Evolutionary conservation across 2,329 filamentous ascomycete genomes (phyloP).

Genomic region (Graphium sp.): DNA sequence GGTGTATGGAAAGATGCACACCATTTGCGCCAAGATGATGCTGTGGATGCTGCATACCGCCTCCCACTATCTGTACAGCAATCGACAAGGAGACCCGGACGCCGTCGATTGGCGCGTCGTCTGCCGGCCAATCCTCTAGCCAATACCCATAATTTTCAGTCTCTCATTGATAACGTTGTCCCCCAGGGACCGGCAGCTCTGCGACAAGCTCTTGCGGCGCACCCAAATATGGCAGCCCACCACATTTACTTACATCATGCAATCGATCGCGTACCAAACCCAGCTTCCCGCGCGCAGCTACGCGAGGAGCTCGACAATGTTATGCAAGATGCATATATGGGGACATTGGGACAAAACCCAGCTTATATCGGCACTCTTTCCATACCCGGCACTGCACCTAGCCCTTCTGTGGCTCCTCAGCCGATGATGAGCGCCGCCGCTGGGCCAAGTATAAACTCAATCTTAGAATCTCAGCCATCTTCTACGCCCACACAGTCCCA

Average conservation of each 20-base stretch:
- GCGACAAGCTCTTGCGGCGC: slow-evolving; percentile 23
- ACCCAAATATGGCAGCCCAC: slow-evolving; percentile 30
- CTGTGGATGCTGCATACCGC: slow-evolving; percentile 29
- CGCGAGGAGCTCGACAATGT: slow-evolving; percentile 30
- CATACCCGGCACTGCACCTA: too few species aligned
- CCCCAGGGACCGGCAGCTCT: slow-evolving; percentile 30
- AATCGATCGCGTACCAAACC: slow-evolving; percentile 33
- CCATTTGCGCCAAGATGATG: slow-evolving; percentile 58
- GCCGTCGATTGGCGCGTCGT: not conserved
- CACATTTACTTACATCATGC: slow-evolving; percentile 28
- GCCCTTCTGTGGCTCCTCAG: too few species aligned
- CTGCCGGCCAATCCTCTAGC: not conserved
- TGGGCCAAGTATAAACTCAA: too few species aligned
- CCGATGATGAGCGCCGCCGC: too few species aligned
- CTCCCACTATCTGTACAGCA: slow-evolving; percentile 3
- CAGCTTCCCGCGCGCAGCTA: slow-evolving; percentile 28
- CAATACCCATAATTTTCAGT: slow-evolving; percentile 7
- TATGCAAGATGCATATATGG: too few species aligned
- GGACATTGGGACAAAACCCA: too few species aligned
- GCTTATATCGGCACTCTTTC: too few species aligned
- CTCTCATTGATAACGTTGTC: slow-evolving; percentile 35
- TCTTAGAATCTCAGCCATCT: too few species aligned
- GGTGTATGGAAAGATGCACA: slow-evolving; percentile 73
- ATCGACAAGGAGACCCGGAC: slow-evolving; percentile 1
- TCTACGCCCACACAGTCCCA: too few species aligned